Conservation (phyloP, 352 stramenopile species). For the Globisporangium spiculum region DNA sequence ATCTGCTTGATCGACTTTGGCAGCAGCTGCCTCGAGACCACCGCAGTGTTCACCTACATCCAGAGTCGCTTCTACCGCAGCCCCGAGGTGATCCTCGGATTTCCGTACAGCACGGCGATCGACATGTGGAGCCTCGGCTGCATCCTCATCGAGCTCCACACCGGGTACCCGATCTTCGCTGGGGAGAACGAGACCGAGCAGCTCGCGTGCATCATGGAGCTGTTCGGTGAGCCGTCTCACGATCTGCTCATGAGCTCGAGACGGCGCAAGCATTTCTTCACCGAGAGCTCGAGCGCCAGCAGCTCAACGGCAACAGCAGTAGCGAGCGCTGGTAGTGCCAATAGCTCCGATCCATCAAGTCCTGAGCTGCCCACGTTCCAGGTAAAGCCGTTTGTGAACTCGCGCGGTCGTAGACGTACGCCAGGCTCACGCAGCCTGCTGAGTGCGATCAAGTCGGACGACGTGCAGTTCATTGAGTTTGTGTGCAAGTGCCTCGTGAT, state of each 20-base stretch:
- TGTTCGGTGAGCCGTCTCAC: slow-evolving; percentile 48
- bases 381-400: slow-evolving; percentile 59
- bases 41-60: slow-evolving; percentile 96
- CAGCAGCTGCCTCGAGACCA: slow-evolving; percentile 88
- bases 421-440: slow-evolving; percentile 38
- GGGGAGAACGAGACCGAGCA: slow-evolving; percentile 84
- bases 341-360: neutral
- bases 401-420: slow-evolving; percentile 44
- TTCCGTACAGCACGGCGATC: slow-evolving; percentile 73
- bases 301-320: neutral
- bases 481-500: slow-evolving; percentile 65
- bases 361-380: slow-evolving; percentile 19
- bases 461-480: slow-evolving; percentile 58
- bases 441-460: slow-evolving; percentile 37
- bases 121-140: slow-evolving; percentile 92
- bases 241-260: slow-evolving; percentile 52
- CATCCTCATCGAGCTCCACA: slow-evolving; percentile 82
- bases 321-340: neutral
- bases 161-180: slow-evolving; percentile 80
- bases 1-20: slow-evolving; percentile 97
- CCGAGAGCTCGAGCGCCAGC: slow-evolving; percentile 27
- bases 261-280: slow-evolving; percentile 65
- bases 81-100: slow-evolving; percentile 96
- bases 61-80: slow-evolving; percentile 97
- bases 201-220: slow-evolving; percentile 85